A percentile compares a stretch with the other conserved stretches of the same genome.
phyloP scores from a whole-genome alignment of 2,329 filamentous ascomycete species.

The Rhynchosporium graminicola region DNA sequence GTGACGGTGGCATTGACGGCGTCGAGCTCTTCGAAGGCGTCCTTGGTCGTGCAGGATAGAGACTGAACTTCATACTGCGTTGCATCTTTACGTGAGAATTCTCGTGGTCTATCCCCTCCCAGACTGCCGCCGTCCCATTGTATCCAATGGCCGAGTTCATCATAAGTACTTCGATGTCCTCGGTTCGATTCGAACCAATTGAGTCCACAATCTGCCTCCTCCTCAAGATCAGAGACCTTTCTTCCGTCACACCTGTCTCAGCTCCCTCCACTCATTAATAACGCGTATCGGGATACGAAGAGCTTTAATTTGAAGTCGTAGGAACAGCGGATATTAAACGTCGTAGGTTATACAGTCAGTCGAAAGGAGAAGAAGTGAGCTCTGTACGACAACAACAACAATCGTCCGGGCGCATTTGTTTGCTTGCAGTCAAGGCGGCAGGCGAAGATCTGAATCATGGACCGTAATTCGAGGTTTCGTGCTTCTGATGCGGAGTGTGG shows the following conservation, averaged over 20 bases:
- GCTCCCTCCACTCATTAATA: constrained; percentile 7
- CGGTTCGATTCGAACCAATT: constrained; percentile 15
- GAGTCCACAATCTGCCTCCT: constrained; percentile 16
- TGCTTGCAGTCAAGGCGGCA: constrained; percentile 12
- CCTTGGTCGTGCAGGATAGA: constrained; percentile 34
- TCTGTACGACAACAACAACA: neutral
- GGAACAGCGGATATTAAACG: neutral
- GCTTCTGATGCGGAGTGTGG: constrained; percentile 11
- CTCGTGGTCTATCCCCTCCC: constrained; percentile 21
- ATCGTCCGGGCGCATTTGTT: constrained; percentile 14
- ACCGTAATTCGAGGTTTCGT: constrained; percentile 11
- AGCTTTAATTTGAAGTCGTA: constrained; percentile 3
- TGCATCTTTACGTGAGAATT: constrained; percentile 28
- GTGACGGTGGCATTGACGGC: constrained; percentile 26
- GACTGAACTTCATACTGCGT: constrained; percentile 37
- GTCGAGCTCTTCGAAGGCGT: constrained; percentile 30
- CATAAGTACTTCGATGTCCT: neutral
- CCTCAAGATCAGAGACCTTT: constrained; percentile 24
- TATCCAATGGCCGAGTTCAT: constrained; percentile 34
- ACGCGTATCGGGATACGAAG: neutral
- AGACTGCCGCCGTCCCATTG: constrained; percentile 26
- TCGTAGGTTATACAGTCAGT: constrained; percentile 1
- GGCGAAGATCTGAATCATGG: constrained; percentile 10
- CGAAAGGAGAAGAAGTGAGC: constrained; percentile 4
- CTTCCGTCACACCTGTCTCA: constrained; percentile 22